Evolutionary conservation across 306 rosid species (phyloP).

Genomic region (Malus fusca): DNA sequence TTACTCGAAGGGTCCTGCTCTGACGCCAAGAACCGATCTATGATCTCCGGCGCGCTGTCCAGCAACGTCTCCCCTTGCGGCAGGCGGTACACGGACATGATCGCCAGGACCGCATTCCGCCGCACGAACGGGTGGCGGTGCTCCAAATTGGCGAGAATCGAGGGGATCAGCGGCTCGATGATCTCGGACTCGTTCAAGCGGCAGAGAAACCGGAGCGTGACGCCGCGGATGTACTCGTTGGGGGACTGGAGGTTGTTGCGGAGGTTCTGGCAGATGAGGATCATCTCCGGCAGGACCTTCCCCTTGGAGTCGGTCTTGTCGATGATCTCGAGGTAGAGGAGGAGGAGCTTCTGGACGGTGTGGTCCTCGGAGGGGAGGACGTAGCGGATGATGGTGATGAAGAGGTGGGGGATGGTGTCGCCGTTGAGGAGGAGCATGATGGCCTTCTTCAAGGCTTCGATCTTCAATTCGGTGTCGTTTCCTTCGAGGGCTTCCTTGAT

Average conservation of each 20-base stretch:
- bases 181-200: conserved; percentile 84
- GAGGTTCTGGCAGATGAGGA: conserved; percentile 91
- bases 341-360: conserved; percentile 91
- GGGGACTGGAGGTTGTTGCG: conserved; percentile 89
- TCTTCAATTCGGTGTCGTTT: conserved; percentile 54
- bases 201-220: conserved; percentile 81
- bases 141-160: conserved; percentile 71
- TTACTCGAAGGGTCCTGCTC: conserved; percentile 84
- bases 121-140: conserved; percentile 90
- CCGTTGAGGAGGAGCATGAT: conserved; percentile 89
- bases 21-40: conserved; percentile 58
- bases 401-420: conserved; percentile 81
- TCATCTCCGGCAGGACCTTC: conserved; percentile 90
- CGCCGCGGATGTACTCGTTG: conserved; percentile 93
- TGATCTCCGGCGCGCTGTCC: conserved; percentile 73
- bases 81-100: conserved; percentile 80
- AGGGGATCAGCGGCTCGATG: conserved; percentile 81
- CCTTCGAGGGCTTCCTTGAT: conserved; percentile 86
- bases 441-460: conserved; percentile 82
- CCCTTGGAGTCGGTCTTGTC: conserved; percentile 87
- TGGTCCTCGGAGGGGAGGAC: conserved; percentile 94
- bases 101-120: conserved; percentile 70
- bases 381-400: conserved; percentile 88
- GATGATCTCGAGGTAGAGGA: conserved; percentile 84
- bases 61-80: conserved; percentile 82